Percentiles rank a stretch among this genome's conserved stretches.
These are phyloP conservation scores for Pseudomassariella vexata DNA, from an alignment of 2,329 filamentous ascomycete species.

Conservation along the genomic window DNA sequence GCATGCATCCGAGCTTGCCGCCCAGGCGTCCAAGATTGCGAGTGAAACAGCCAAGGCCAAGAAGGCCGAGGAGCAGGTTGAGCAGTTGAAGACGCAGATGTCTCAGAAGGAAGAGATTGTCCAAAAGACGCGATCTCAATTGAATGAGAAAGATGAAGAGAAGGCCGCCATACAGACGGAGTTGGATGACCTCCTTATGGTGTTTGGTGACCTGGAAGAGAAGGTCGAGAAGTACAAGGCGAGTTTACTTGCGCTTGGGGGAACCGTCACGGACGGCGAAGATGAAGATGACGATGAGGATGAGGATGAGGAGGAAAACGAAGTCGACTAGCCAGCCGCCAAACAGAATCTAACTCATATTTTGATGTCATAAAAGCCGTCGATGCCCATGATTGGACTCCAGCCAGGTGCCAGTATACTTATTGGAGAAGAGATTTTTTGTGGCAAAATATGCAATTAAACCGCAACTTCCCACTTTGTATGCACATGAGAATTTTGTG, in stretches of 20 bases:
- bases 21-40: slow-evolving; percentile 7
- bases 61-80: slow-evolving; percentile 38
- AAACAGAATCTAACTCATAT: too few relatives aligned
- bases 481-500: too few relatives aligned
- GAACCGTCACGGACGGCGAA: slow-evolving; percentile 71
- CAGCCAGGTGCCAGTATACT: too few relatives aligned
- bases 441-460: too few relatives aligned
- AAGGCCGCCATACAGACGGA: slow-evolving; percentile 63
- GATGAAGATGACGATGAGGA: slow-evolving; percentile 56
- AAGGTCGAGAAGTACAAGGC: slow-evolving; percentile 73
- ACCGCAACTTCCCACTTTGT: too few relatives aligned
- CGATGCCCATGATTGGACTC: too few relatives aligned
- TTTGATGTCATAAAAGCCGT: too few relatives aligned
- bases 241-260: slow-evolving; percentile 49
- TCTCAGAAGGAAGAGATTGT: slow-evolving; percentile 28
- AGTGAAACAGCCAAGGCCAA: slow-evolving; percentile 21
- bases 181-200: slow-evolving; percentile 74
- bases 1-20: slow-evolving; percentile 34
- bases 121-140: slow-evolving; percentile 18
- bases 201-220: slow-evolving; percentile 75
- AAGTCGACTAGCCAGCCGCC: slow-evolving; percentile 24
- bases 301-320: slow-evolving; percentile 46
- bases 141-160: slow-evolving; percentile 49
- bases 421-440: too few relatives aligned
- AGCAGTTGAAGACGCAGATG: slow-evolving; percentile 45